These are phyloP conservation scores for Coemansia sp. DNA, from an alignment of 192 early-diverging fungal species.

Conservation along the genomic window DNA sequence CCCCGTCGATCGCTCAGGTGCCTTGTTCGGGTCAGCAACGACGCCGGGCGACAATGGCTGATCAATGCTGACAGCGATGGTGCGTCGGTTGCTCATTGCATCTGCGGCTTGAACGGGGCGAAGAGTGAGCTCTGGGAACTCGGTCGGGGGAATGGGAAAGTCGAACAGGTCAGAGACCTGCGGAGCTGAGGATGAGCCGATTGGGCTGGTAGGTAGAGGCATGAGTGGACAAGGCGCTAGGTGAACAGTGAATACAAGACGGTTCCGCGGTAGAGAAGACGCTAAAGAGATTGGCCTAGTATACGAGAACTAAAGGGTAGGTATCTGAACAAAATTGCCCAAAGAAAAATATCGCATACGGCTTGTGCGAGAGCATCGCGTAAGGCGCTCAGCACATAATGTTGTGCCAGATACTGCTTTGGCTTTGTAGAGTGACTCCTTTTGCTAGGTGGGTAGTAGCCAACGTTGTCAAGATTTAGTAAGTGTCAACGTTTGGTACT, in stretches of 20 bases:
- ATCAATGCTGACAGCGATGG: neutral
- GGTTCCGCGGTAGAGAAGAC: neutral
- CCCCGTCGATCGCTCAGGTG: neutral
- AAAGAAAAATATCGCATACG: neutral
- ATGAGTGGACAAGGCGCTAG: neutral
- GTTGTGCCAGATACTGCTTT: neutral
- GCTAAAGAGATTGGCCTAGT: neutral
- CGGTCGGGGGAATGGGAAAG: constrained; percentile 34
- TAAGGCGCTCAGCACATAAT: neutral
- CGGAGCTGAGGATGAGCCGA: neutral
- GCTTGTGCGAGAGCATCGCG: neutral
- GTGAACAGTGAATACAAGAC: neutral
- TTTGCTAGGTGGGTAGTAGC: neutral
- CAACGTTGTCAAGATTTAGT: neutral
- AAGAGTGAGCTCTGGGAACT: neutral
- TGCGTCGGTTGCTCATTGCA: neutral
- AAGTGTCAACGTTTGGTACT: neutral
- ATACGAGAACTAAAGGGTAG: neutral
- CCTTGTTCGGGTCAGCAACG: too few species aligned
- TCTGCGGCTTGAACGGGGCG: neutral
- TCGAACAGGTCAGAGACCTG: constrained; percentile 23
- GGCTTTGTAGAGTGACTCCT: neutral
- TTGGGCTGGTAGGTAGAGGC: neutral
- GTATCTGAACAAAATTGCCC: neutral
- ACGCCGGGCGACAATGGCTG: neutral